Percentiles rank a stretch among this genome's conserved stretches.
Evolutionary conservation across 2,329 filamentous ascomycete species (phyloP).

Genomic region (Aspergillus amoenus): DNA sequence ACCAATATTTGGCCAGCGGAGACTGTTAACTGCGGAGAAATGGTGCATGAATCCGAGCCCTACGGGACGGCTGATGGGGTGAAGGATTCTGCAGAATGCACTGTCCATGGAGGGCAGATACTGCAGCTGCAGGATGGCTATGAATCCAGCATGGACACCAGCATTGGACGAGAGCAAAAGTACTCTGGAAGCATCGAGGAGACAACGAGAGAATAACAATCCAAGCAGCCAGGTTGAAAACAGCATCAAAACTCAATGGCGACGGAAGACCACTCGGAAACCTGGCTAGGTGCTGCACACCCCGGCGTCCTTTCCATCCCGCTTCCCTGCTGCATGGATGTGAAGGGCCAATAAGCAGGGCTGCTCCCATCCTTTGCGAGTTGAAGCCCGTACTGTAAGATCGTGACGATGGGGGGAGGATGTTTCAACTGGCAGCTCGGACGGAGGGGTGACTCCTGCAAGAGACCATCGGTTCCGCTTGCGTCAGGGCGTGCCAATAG

Average conservation of each 20-base stretch:
- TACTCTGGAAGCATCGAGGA: neutral
- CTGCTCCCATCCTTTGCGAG: neutral
- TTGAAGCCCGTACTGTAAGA: neutral
- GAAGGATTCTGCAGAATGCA: slow-evolving; percentile 8
- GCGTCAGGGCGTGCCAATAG: slow-evolving; percentile 7
- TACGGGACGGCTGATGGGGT: slow-evolving; percentile 11
- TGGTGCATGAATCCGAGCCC: slow-evolving; percentile 19
- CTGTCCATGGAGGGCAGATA: neutral
- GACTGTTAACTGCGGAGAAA: slow-evolving; percentile 26
- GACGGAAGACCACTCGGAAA: neutral
- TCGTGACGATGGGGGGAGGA: neutral
- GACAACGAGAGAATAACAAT: neutral
- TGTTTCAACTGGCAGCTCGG: neutral
- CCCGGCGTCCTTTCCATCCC: neutral
- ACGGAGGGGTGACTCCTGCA: neutral
- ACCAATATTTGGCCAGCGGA: slow-evolving; percentile 22
- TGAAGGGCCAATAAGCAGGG: slow-evolving; percentile 1
- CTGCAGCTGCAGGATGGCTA: no score
- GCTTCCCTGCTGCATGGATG: neutral
- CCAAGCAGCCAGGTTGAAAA: neutral
- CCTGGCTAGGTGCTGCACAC: neutral
- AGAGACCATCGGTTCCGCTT: neutral
- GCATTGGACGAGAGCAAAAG: neutral
- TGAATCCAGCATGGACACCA: neutral
- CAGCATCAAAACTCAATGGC: neutral